Conservation (phyloP, 768 basidiomycete species). For the Coprinopsis sp. region DNA sequence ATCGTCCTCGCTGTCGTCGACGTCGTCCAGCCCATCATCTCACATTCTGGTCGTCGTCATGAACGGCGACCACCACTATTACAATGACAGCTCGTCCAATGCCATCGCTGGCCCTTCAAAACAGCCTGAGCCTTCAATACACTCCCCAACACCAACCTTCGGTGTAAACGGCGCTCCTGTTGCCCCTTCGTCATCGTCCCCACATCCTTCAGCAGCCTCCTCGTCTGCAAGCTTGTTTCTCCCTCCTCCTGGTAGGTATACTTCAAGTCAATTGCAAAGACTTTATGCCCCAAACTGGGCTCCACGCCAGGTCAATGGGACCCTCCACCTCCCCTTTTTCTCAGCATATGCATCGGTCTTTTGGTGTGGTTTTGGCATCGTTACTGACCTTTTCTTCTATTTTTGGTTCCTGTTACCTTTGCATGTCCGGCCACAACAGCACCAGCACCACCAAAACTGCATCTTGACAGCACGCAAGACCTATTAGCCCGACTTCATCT, state of each 20-base stretch:
- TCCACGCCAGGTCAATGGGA: background rate
- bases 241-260: slow-evolving; percentile 36
- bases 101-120: slow-evolving; percentile 64
- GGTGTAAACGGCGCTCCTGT: background rate
- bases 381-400: slow-evolving; percentile 8
- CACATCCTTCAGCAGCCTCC: slow-evolving; percentile 25
- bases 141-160: slow-evolving; percentile 19
- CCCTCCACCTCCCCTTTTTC: too few relatives aligned
- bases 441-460: slow-evolving; percentile 37
- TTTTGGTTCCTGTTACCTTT: slow-evolving; percentile 1
- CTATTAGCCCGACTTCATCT: slow-evolving; percentile 70
- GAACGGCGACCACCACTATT: slow-evolving; percentile 32
- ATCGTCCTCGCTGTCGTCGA: slow-evolving; percentile 9
- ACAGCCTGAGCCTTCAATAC: slow-evolving; percentile 18
- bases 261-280: too few relatives aligned
- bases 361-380: too few relatives aligned
- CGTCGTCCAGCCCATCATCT: slow-evolving; percentile 14
- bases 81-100: slow-evolving; percentile 24
- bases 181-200: slow-evolving; percentile 22
- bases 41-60: slow-evolving; percentile 26
- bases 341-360: too few relatives aligned
- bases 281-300: background rate
- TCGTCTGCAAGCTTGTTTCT: slow-evolving; percentile 32
- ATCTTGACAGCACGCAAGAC: slow-evolving; percentile 74
- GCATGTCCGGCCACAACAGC: slow-evolving; percentile 19